Base-by-base conservation (phyloP, 495 filamentous ascomycete species). In the Entonaema liquescens region DNA sequence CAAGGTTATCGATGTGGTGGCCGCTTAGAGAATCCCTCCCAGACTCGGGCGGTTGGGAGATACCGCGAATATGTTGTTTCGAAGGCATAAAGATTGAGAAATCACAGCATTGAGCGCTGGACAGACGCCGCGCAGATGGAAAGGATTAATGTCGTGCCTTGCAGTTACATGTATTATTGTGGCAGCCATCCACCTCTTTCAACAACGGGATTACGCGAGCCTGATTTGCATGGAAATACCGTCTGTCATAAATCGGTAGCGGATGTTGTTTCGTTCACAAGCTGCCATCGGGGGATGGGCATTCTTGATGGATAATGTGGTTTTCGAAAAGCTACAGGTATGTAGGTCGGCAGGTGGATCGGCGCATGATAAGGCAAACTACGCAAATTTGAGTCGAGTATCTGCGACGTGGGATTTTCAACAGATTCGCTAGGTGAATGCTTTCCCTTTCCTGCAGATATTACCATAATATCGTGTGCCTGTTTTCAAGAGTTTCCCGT, bases 41-140 rank as follows among this genome's bases (percentile, higher is more conserved):
- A 75, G 75, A 77, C 36, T 76, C 76, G 38, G 73, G 59, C 31
- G 79, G 76, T 35, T 76, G 70, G 28, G 69, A 64, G 55, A 78
- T 68, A 68, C 74, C 83, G 77, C 66, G 83, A 77, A 55, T 71
- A 36, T 70, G 71, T 67, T 59, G 67, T 65, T 75, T 76, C 35
- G 63, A 74, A 70, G 65, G 70, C 72, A 78, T 76, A 49, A 54
- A 55, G 59, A 53, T 53, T 58, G 52, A 19, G 42, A 49, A 50
- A 50, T 60, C 53, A 49, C 61, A 69, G 69, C 75, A 77, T 77
- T 57, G 73, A 63, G 68, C 65, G 59, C 62, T 42, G 62, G 23
- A 52, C 64, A 52, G 60, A 60, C 35, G 64, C 61, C 59, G 59
- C 68, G 70, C 70, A 72, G 62, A 36, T 68, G 28, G 56, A 52